Base-by-base conservation (phyloP, 768 basidiomycete genomes). In the Auriscalpium orientale region DNA sequence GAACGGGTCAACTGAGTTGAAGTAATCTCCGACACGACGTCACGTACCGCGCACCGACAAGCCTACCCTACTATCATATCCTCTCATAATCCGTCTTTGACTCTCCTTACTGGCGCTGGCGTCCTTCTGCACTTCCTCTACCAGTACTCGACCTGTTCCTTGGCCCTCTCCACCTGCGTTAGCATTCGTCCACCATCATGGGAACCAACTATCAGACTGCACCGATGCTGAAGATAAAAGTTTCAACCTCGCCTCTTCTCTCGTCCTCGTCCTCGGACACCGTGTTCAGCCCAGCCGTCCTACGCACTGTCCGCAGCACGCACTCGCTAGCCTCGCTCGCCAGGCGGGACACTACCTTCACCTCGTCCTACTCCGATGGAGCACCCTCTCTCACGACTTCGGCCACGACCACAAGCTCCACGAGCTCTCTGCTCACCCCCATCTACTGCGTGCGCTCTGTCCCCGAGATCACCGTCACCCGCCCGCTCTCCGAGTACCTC, bases 381-480 rank as follows among this genome's bases (percentile, higher is more conserved):
- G 28, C 28, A 20, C 11, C 52, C 8, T 33, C 28, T 13, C 28
- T 28, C 44, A 16, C 28, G 33, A 36, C 13, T 38, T 11, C 50
- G 11, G 36, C 47, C 16, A 16, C 21, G 11, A 18, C 22, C 45
- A 16, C 48, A 33, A 28, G 28, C 28, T 55, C 57, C n/a, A 51
- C 49, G 16, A 46, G 45, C 45, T 56, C 55, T 3, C 49, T 46
- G 8, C 21, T 52, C 12, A 49, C n/a, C 4, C 40, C 40, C 44
- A 40, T 37, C 49, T 55, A 49, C 10, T 20, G 51, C 36, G 60
- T n/a, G 16, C 53, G 48, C 38, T 45, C 61, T 18, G 35, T 57
- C n/a, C 61, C 61, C 12, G 54, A 55, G 34, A 60, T 60, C 46
- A 60, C 44, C 16, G 43, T 62, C 49, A 62, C 60, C 8, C 9